Evolutionary conservation across 2,329 filamentous ascomycete genomes (phyloP).

Genomic region (Claviceps purpurea): DNA sequence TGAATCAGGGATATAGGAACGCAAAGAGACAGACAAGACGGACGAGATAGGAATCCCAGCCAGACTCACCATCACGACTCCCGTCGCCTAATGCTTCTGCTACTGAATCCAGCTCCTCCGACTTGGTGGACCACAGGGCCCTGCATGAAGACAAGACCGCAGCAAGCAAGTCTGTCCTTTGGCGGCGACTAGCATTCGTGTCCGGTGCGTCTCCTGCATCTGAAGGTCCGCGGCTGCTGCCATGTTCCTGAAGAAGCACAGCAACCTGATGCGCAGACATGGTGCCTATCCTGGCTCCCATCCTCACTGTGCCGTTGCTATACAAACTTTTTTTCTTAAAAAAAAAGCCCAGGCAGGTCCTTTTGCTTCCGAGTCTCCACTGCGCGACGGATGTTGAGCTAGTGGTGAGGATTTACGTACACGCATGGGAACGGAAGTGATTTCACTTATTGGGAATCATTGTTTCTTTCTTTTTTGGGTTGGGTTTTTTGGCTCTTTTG

Average conservation of each 20-base stretch:
- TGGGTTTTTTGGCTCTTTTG: background rate
- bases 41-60: background rate
- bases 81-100: slow-evolving; percentile 41
- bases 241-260: slow-evolving; percentile 21
- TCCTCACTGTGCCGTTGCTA: slow-evolving; percentile 4
- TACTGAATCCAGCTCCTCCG: slow-evolving; percentile 29
- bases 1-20: background rate
- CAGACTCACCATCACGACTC: slow-evolving; percentile 39
- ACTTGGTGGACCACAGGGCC: slow-evolving; percentile 26
- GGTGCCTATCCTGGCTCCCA: slow-evolving; percentile 8
- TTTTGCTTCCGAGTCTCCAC: background rate
- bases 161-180: slow-evolving; percentile 20
- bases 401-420: background rate
- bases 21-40: background rate
- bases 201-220: slow-evolving; percentile 15
- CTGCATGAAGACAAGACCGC: slow-evolving; percentile 25
- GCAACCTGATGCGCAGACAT: slow-evolving; percentile 26
- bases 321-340: background rate
- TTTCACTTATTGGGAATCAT: background rate
- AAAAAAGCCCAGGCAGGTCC: background rate
- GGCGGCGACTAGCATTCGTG: slow-evolving; percentile 10
- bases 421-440: background rate
- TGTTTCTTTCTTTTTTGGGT: no score
- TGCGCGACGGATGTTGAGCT: background rate
- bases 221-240: slow-evolving; percentile 14